phyloP scores from a whole-genome alignment of 306 rosid species.

The Vigna angularis region DNA sequence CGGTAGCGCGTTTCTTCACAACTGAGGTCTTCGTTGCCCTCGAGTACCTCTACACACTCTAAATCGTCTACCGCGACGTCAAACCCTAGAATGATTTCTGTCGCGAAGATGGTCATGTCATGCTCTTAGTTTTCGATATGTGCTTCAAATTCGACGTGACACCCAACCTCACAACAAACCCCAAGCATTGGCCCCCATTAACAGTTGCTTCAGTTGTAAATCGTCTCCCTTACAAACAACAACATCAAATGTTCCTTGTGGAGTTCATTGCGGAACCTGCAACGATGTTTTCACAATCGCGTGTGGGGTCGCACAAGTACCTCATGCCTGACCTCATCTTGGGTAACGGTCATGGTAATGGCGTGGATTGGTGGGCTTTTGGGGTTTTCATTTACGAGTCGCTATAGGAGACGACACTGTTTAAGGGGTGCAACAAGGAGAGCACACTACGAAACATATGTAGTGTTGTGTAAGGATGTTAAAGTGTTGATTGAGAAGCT shows the following conservation, averaged over 20 bases:
- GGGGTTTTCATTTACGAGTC: conserved; percentile 77
- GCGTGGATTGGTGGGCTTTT: conserved; percentile 98
- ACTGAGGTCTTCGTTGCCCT: no score
- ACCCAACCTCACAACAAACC: no score
- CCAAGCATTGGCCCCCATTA: no score
- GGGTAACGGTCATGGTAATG: conserved; percentile 81
- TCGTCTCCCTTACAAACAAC: no score
- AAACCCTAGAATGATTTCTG: no score
- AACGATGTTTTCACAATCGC: conserved; percentile 72
- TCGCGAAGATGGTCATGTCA: no score
- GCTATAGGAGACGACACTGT: conserved; percentile 76
- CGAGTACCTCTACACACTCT: no score
- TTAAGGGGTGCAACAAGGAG: conserved; percentile 76
- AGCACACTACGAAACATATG: conserved; percentile 64
- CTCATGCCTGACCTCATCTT: conserved; percentile 80
- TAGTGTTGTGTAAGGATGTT: conserved; percentile 61
- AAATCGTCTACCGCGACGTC: no score
- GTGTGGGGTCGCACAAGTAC: conserved; percentile 93
- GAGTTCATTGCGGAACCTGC: conserved; percentile 87
- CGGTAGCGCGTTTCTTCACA: no score
- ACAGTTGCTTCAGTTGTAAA: no score
- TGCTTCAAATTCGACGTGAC: no score
- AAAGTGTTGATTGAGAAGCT: conserved; percentile 68
- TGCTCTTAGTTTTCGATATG: no score
- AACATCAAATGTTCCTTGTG: not conserved